Evolutionary conservation across 139 green algal species (phyloP), one percentile per base, ranked within the genome.

Genomic region (Micractinium sp.): DNA sequence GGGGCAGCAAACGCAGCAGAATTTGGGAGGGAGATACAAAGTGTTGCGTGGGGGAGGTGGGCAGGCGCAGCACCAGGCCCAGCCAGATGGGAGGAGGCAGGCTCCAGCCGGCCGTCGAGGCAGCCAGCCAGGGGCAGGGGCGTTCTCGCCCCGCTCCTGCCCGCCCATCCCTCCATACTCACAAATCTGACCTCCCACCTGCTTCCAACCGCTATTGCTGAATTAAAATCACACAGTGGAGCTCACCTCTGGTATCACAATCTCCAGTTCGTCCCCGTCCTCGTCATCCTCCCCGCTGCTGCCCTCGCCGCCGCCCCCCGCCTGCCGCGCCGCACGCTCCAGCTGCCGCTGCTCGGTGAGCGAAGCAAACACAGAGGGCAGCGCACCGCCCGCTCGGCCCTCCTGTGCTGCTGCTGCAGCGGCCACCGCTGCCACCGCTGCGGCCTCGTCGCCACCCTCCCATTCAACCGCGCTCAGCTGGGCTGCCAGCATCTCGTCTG

Each of bases 191-290:
- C 47, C 47, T 56, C 47, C 47, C 9, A 9, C 47, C 47, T 9
- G n/a, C 47, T 9, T 56, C 47, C 47, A 56, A 5, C 47, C 47
- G 7, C 47, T 16, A 5, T 56, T 56, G 47, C 47, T n/a, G n/a
- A n/a, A n/a, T n/a, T n/a, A n/a, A n/a, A n/a, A n/a, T n/a, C n/a
- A n/a, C n/a, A n/a, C n/a, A n/a, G n/a, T n/a, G n/a, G n/a, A n/a
- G n/a, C 33, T 14, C 39, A 90, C 91, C 76, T 93, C 89, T 33
- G 89, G 91, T 80, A 93, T 14, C 63, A 92, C 81, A 33, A 92
- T 82, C 87, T 93, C 90, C 84, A 88, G 63, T 22, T 86, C 87
- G 13, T 89, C 85, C 3, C 61, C 75, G 0, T 71, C 86, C 18
- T 33, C 82, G 56, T 73, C 88, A 25, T 74, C 82, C 27, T 29